These are phyloP conservation scores for Diplosphaera chodatii DNA, from an alignment of 139 green algal species.

Conservation along the genomic window DNA sequence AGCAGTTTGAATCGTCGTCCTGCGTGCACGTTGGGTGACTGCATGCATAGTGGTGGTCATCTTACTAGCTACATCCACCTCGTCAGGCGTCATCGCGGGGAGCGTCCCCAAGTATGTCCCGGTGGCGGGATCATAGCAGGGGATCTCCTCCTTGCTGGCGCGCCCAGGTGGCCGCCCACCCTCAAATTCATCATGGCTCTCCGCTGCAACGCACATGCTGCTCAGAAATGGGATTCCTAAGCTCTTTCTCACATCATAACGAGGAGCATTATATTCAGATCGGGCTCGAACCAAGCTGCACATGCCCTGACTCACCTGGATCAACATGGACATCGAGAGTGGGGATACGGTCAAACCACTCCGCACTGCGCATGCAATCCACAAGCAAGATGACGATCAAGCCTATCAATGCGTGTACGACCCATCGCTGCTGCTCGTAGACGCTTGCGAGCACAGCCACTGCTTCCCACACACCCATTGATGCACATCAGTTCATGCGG, in stretches of 20 bases:
- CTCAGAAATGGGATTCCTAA: too few species aligned
- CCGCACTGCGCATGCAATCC: neutral
- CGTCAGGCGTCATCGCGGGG: conserved; percentile 64
- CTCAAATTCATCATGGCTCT: neutral
- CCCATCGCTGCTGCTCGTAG: neutral
- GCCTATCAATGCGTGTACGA: neutral
- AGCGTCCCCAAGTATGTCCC: conserved; percentile 76
- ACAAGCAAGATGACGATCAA: neutral
- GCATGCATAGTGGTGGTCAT: too few species aligned
- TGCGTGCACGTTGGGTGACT: too few species aligned
- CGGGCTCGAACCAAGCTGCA: too few species aligned
- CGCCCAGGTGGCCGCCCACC: neutral
- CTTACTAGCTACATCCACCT: conserved; percentile 26
- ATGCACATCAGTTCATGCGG: conserved; percentile 2
- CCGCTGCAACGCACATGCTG: too few species aligned
- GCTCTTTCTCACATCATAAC: too few species aligned
- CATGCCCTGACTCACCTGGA: neutral
- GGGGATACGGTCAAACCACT: neutral
- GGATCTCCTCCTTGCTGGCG: conserved; percentile 39
- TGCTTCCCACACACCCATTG: neutral
- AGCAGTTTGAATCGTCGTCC: too few species aligned
- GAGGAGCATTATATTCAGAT: too few species aligned
- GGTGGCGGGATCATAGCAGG: conserved; percentile 84
- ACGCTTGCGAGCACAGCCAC: neutral
- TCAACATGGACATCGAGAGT: neutral